phyloP scores from a whole-genome alignment of 169 alveolate genomes.

The Plasmodium coatneyi region DNA sequence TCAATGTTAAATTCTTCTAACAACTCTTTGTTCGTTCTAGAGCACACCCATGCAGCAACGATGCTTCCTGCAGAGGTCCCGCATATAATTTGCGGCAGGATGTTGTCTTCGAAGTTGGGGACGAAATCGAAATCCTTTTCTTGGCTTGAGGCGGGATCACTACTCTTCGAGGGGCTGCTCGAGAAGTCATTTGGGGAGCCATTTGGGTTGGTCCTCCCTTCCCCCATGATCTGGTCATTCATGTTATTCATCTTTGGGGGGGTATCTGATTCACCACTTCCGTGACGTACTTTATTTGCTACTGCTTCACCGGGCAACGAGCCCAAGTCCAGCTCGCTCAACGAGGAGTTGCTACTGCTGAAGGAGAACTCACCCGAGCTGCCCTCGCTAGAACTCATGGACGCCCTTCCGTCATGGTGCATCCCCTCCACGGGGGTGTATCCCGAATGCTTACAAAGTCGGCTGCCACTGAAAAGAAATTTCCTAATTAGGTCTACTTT shows the following conservation, averaged over 20 bases:
- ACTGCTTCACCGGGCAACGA: background rate
- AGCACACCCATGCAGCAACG: constrained; percentile 86
- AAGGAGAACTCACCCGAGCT: background rate
- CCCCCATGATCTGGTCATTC: background rate
- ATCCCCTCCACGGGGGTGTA: background rate
- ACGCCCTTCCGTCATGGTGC: background rate
- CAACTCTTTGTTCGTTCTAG: constrained; percentile 81
- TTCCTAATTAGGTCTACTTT: constrained; percentile 7
- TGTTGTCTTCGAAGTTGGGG: constrained; percentile 70
- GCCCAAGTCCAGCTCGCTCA: constrained; percentile 2
- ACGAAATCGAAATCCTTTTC: constrained; percentile 35
- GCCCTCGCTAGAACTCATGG: background rate
- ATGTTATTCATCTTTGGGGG: background rate
- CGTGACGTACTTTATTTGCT: too few relatives aligned
- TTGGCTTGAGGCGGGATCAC: background rate
- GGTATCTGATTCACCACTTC: background rate
- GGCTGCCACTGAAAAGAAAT: background rate
- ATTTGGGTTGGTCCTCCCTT: background rate
- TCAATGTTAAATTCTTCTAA: constrained; percentile 72
- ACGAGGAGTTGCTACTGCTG: background rate
- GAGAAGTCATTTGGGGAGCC: background rate
- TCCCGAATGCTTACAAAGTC: background rate
- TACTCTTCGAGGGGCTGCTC: background rate
- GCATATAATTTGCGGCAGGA: constrained; percentile 82
- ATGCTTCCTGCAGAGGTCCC: constrained; percentile 88